Conservation (phyloP, 1,139 yeast species). For the Debaryomyces psychrophilus region DNA sequence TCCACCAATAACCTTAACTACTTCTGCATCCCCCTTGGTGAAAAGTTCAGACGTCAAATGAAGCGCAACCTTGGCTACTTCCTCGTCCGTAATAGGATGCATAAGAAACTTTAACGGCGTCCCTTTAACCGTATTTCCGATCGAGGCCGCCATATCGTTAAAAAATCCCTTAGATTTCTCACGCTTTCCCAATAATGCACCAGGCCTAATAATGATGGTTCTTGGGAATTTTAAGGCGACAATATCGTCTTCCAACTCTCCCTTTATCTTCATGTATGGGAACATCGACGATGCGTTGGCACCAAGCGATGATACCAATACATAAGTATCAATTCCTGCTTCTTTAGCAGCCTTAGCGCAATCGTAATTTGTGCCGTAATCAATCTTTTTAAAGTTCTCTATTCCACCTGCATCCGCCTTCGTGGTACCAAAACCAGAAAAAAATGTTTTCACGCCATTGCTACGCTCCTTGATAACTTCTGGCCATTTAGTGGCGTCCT, state of each 20-base stretch:
- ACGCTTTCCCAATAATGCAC: conserved; percentile 64
- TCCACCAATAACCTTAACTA: neutral
- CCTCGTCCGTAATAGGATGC: conserved; percentile 49
- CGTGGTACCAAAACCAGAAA: conserved; percentile 79
- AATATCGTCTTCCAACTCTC: conserved; percentile 64
- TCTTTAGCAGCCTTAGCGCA: conserved; percentile 72
- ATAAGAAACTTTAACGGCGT: conserved; percentile 35
- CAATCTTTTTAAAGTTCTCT: conserved; percentile 66
- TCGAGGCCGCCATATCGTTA: conserved; percentile 24
- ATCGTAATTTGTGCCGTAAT: conserved; percentile 65
- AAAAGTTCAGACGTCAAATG: conserved; percentile 26
- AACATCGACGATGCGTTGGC: conserved; percentile 58
- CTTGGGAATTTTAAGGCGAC: conserved; percentile 61
- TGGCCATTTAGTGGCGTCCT: conserved; percentile 48
- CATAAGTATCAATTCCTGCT: conserved; percentile 63
- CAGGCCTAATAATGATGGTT: conserved; percentile 73
- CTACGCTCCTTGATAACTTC: conserved; percentile 22
- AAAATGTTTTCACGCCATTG: conserved; percentile 34
- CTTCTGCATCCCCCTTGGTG: neutral
- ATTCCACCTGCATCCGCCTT: conserved; percentile 65
- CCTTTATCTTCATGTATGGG: conserved; percentile 63
- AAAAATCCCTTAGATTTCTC: conserved; percentile 42
- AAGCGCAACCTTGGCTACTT: conserved; percentile 52
- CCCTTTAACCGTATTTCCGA: conserved; percentile 39
- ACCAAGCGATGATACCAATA: conserved; percentile 63